Evolutionary conservation across 495 filamentous ascomycete genomes (phyloP).

Genomic region (Hyaloscypha finlandica): DNA sequence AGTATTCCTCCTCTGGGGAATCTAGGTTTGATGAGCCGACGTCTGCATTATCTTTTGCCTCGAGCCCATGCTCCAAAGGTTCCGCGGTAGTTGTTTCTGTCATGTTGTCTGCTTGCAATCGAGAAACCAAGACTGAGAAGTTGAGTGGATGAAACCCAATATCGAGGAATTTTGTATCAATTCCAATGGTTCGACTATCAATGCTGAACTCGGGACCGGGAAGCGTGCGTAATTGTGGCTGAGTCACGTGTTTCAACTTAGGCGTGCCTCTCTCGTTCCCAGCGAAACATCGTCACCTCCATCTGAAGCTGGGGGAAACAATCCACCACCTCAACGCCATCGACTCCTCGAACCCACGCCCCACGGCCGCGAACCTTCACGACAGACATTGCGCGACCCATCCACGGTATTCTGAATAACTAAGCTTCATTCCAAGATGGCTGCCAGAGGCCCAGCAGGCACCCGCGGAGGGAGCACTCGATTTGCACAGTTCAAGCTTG

Average conservation of each 20-base stretch:
- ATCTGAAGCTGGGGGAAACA: slow-evolving; percentile 7
- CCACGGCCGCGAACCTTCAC: not conserved
- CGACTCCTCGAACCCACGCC: not conserved
- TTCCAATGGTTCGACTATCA: not conserved
- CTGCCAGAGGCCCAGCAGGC: slow-evolving; percentile 75
- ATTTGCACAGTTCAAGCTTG: slow-evolving; percentile 99
- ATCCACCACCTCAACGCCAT: slow-evolving; percentile 5
- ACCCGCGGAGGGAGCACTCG: slow-evolving; percentile 69
- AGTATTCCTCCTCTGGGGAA: no score
- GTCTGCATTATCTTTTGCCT: no score
- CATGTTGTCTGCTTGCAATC: no score
- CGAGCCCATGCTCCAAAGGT: no score
- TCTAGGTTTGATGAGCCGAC: no score
- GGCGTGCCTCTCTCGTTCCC: slow-evolving; percentile 3
- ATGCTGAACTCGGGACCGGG: no score
- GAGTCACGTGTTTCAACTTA: slow-evolving; percentile 9
- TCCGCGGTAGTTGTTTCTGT: no score
- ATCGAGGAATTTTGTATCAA: not conserved
- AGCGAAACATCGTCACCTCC: slow-evolving; percentile 23
- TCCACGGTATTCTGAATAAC: not conserved
- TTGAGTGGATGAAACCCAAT: no score
- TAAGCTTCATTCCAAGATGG: slow-evolving; percentile 54
- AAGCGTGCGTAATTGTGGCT: slow-evolving; percentile 10
- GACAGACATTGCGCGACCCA: not conserved
- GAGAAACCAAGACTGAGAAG: no score